Conservation (phyloP, 768 basidiomycete genomes). For the Rubroboletus pulcherrimus region DNA sequence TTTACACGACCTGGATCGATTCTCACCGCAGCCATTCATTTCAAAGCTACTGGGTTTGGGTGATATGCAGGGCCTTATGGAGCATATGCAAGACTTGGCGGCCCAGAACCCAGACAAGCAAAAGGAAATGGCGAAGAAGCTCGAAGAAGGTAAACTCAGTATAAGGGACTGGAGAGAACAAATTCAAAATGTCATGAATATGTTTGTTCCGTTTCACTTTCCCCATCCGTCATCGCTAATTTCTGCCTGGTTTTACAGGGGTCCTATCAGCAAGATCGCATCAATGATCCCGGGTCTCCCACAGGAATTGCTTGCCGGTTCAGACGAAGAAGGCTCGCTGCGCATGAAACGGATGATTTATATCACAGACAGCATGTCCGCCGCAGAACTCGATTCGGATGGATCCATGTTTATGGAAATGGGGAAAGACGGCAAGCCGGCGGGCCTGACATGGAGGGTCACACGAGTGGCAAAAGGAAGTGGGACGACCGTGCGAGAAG, state of each 20-base stretch:
- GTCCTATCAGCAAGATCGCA: constrained; percentile 97
- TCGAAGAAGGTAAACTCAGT: constrained; percentile 94
- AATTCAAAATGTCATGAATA: constrained; percentile 95
- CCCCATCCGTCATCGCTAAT: constrained; percentile 5
- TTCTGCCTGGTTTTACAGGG: constrained; percentile 49
- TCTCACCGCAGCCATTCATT: constrained; percentile 95
- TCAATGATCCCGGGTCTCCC: constrained; percentile 98
- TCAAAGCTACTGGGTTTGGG: constrained; percentile 94
- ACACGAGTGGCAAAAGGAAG: constrained; percentile 88
- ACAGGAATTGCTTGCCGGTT: constrained; percentile 85
- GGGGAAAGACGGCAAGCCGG: constrained; percentile 79
- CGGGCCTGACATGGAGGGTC: constrained; percentile 87
- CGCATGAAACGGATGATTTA: constrained; percentile 98
- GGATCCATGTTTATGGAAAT: constrained; percentile 85
- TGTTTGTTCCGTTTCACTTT: constrained; percentile 49
- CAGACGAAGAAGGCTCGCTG: constrained; percentile 86
- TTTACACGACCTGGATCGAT: constrained; percentile 93
- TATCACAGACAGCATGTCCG: constrained; percentile 98
- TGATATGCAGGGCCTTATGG: constrained; percentile 95
- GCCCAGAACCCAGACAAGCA: constrained; percentile 94
- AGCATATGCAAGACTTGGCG: constrained; percentile 96
- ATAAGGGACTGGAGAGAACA: constrained; percentile 98
- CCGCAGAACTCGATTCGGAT: constrained; percentile 90
- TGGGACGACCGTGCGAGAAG: constrained; percentile 92
- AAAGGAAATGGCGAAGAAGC: constrained; percentile 96